Evolutionary conservation across 441 rosid species (phyloP), one percentile per base, ranked within the genome.

Genomic region (Raphanus hybrid): DNA sequence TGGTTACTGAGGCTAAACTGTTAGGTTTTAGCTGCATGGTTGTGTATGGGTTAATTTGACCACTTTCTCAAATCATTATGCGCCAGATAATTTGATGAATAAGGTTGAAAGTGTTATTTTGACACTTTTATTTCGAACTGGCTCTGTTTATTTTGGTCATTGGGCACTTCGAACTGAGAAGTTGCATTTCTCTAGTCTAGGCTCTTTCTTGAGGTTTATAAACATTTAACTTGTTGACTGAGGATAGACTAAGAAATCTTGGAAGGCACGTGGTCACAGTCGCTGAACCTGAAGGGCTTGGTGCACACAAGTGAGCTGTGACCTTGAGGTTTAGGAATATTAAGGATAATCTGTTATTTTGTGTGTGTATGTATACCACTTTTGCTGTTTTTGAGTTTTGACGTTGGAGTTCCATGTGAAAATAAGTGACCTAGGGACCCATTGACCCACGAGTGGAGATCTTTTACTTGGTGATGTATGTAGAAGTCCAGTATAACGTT

Each of bases 401-500:
- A 29, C 34, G 5, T 58, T 23, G 39, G 66, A 45, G 43, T 39
- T 64, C 50, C 48, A 64, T 37, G 69, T 65, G 15, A 11, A 39
- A 16, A 15, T 16, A 64, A 41, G 15, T 70, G 35, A 61, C 18
- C 57, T 50, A 29, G 34, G 62, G 69, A 62, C 63, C 26, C 55
- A 20, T 54, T 64, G 41, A 29, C 34, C 34, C 34, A 29, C 34
- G 34, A 29, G 34, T 29, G 4, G 39, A 52, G 37, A 61, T 11
- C 23, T n/a, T 62, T 63, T 63, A 50, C 57, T 50, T 52, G 2
- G 11, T 18, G 61, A 54, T 23, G 2, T 23, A 23, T 77, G 72
- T 50, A 64, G 12, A 76, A 70, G 70, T 63, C 79, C 79, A 64
- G 23, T 8, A 45, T 59, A 58, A 45, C 61, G 35, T 57, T 34